These are phyloP conservation scores for Durio zibethinus DNA, from an alignment of 345 rosid species.

Conservation along the genomic window DNA sequence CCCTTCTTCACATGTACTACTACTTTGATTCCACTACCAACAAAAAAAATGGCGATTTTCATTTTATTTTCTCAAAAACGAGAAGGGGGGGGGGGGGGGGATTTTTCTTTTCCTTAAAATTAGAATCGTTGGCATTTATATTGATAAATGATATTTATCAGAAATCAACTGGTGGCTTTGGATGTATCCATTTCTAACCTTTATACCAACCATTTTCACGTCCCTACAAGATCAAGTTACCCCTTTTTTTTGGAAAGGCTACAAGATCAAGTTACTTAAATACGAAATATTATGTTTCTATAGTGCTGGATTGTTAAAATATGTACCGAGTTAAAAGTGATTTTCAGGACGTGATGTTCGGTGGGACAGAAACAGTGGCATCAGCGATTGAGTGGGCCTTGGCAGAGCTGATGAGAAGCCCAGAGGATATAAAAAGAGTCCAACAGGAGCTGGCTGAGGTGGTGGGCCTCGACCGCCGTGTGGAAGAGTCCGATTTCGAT, in stretches of 20 bases:
- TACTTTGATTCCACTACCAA: not conserved
- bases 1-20: not conserved
- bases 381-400: conserved; percentile 92
- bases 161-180: not conserved
- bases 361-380: conserved; percentile 96
- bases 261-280: too few relatives aligned
- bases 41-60: not conserved
- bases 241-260: too few relatives aligned
- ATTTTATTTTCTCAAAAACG: too few relatives aligned
- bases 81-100: too few relatives aligned
- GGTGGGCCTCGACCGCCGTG: conserved; percentile 70
- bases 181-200: too few relatives aligned
- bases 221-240: not conserved
- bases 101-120: not conserved
- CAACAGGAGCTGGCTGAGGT: conserved; percentile 74
- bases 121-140: not conserved
- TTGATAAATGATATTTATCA: not conserved
- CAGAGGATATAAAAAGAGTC: conserved; percentile 54
- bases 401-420: conserved; percentile 71
- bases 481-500: conserved; percentile 71
- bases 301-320: too few relatives aligned
- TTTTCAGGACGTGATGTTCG: conserved; percentile 91
- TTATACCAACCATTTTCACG: not conserved
- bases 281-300: too few relatives aligned
- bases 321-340: not conserved